These are phyloP conservation scores for Nitzschia sp. DNA, from an alignment of 108 stramenopile species.

Conservation along the genomic window DNA sequence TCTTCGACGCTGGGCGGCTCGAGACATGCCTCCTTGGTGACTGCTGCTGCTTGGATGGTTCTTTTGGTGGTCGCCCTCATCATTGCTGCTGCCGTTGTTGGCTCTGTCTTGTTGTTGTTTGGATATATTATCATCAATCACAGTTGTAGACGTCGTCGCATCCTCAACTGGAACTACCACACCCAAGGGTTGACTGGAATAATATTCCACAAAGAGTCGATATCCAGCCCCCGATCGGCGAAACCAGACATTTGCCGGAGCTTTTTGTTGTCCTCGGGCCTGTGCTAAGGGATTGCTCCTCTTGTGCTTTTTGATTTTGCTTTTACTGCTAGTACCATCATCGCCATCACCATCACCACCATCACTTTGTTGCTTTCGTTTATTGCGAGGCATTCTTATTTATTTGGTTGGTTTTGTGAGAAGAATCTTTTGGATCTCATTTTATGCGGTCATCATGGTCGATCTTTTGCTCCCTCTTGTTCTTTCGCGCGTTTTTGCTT, in stretches of 20 bases:
- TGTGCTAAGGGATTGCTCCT: conserved; percentile 11
- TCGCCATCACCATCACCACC: no score
- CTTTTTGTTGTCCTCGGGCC: conserved; percentile 10
- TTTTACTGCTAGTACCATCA: no score
- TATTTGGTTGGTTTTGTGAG: no score
- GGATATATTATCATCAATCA: background rate
- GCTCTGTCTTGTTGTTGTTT: background rate
- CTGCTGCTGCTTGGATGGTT: no score
- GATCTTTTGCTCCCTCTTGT: no score
- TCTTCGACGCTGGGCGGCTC: conserved; percentile 60
- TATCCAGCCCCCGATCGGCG: conserved; percentile 67
- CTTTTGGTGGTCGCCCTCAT: background rate
- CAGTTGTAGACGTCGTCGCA: background rate
- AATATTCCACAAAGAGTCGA: conserved; percentile 63
- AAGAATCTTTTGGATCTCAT: no score
- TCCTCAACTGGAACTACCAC: background rate
- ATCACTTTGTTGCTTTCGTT: no score
- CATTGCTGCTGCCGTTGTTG: background rate
- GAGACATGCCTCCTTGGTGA: conserved; percentile 58
- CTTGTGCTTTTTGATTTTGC: no score
- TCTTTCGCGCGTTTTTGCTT: no score
- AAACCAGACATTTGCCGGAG: conserved; percentile 52
- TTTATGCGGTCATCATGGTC: no score
- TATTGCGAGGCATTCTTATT: no score
- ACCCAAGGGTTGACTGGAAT: conserved; percentile 55